These are phyloP conservation scores for Entelexis sorbosivorans DNA, from an alignment of 1,139 yeast genomes.

Conservation along the genomic window DNA sequence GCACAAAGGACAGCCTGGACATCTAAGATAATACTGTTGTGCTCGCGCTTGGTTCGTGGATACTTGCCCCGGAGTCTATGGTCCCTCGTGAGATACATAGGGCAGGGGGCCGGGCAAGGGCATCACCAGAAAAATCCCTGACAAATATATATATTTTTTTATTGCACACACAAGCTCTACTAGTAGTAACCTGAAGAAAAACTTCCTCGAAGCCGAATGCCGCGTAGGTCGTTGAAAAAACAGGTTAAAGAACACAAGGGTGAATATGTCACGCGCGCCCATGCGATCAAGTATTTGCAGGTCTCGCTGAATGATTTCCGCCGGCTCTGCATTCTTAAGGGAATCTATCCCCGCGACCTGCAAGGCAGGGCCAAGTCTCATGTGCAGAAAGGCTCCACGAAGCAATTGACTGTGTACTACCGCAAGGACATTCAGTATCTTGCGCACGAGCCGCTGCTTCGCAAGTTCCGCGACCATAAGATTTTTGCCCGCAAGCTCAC, in stretches of 20 bases:
- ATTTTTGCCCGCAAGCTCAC: conserved; percentile 84
- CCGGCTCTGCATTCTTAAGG: conserved; percentile 92
- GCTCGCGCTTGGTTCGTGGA: background rate
- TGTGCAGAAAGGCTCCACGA: conserved; percentile 94
- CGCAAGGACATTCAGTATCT: conserved; percentile 88
- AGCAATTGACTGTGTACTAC: conserved; percentile 90
- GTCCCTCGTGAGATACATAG: background rate
- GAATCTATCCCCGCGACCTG: conserved; percentile 85
- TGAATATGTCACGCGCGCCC: conserved; percentile 86
- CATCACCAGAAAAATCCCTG: background rate
- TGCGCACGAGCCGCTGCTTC: conserved; percentile 87
- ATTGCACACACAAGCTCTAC: background rate
- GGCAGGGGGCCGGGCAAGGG: conserved; percentile 1
- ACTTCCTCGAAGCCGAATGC: background rate
- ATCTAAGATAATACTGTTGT: background rate
- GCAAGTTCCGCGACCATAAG: conserved; percentile 90
- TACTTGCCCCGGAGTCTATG: background rate
- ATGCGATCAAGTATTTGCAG: conserved; percentile 86
- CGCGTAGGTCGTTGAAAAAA: conserved; percentile 16
- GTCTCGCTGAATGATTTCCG: conserved; percentile 96
- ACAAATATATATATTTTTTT: conserved; percentile 8
- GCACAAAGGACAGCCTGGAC: conserved; percentile 20
- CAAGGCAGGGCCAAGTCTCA: conserved; percentile 68
- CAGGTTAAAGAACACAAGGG: conserved; percentile 45
- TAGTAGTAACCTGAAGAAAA: background rate